Percentiles rank a stretch among this genome's conserved stretches.
These are phyloP conservation scores for Dactylis glomerata DNA, from an alignment of 176 grass and related monocot genomes.

Conservation along the genomic window DNA sequence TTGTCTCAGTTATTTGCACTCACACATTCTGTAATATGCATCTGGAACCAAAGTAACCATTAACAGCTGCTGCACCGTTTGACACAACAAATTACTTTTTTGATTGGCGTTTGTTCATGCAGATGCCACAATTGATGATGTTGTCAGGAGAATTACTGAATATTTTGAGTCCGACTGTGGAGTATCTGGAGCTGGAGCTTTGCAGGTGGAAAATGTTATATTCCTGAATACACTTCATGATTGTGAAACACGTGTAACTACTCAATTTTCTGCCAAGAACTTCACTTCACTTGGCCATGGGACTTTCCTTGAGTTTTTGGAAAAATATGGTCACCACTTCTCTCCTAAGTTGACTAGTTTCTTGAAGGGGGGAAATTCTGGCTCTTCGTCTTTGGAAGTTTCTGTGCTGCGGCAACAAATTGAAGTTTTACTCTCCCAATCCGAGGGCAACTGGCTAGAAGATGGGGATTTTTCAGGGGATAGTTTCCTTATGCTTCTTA, in stretches of 20 bases:
- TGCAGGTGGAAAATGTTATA: slow-evolving; percentile 28
- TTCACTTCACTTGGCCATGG: slow-evolving; percentile 81
- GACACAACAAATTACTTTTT: slow-evolving; percentile 4
- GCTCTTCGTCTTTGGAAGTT: slow-evolving; percentile 38
- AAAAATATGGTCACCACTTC: slow-evolving; percentile 49
- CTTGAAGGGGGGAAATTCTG: slow-evolving; percentile 34
- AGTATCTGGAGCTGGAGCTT: slow-evolving; percentile 5
- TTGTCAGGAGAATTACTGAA: slow-evolving; percentile 57
- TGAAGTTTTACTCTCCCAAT: slow-evolving; percentile 64
- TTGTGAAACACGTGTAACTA: slow-evolving; percentile 61
- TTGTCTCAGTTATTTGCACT: background rate
- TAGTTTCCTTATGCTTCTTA: slow-evolving; percentile 60
- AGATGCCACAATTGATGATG: slow-evolving; percentile 55
- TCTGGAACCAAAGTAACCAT: background rate
- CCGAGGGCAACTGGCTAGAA: slow-evolving; percentile 47
- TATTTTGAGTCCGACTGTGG: slow-evolving; percentile 62
- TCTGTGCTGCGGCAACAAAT: slow-evolving; percentile 64
- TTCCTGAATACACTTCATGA: slow-evolving; percentile 52
- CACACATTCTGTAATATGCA: background rate
- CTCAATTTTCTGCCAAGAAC: slow-evolving; percentile 60
- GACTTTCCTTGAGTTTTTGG: slow-evolving; percentile 77
- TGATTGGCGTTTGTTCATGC: slow-evolving; percentile 23
- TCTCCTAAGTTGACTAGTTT: slow-evolving; percentile 44
- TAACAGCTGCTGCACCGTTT: background rate
- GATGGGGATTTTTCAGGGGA: slow-evolving; percentile 34